Conservation (phyloP, 1,284 basidiomycete genomes). For the Moniliophthora roreri region DNA sequence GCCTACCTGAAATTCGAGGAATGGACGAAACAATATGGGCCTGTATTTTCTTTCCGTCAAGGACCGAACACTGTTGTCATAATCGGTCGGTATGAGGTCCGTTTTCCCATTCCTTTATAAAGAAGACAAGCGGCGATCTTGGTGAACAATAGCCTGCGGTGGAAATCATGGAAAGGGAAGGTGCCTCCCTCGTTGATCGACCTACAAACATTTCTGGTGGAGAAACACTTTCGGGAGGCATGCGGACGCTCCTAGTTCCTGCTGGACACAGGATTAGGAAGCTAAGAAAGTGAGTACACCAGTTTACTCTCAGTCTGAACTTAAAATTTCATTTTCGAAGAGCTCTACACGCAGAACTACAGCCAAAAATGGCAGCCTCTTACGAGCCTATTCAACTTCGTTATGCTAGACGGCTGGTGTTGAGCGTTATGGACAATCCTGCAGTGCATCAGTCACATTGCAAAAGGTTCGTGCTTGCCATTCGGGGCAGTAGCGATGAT, state of each 20-base stretch:
- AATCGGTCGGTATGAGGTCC: conserved; percentile 29
- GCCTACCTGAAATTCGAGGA: conserved; percentile 23
- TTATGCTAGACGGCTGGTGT: no score
- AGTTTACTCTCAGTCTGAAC: no score
- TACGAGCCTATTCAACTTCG: no score
- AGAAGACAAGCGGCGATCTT: background rate
- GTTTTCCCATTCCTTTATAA: background rate
- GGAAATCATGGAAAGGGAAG: conserved; percentile 56
- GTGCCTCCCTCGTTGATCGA: conserved; percentile 45
- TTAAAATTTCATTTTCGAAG: no score
- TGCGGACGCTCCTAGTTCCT: conserved; percentile 42
- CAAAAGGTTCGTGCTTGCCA: conserved; percentile 40
- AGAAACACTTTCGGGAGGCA: conserved; percentile 47
- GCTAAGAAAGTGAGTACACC: conserved; percentile 41
- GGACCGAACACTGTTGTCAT: conserved; percentile 32
- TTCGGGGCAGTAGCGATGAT: no score
- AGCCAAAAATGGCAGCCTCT: no score
- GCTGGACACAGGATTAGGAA: conserved; percentile 45
- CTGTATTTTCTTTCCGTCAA: conserved; percentile 32
- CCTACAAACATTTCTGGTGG: conserved; percentile 48
- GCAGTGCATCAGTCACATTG: conserved; percentile 13
- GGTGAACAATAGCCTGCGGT: conserved; percentile 21
- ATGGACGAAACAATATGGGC: conserved; percentile 37
- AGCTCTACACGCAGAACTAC: no score
- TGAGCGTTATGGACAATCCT: no score